Conservation (phyloP, 2,329 filamentous ascomycete genomes). For the Colletotrichum musicola region DNA sequence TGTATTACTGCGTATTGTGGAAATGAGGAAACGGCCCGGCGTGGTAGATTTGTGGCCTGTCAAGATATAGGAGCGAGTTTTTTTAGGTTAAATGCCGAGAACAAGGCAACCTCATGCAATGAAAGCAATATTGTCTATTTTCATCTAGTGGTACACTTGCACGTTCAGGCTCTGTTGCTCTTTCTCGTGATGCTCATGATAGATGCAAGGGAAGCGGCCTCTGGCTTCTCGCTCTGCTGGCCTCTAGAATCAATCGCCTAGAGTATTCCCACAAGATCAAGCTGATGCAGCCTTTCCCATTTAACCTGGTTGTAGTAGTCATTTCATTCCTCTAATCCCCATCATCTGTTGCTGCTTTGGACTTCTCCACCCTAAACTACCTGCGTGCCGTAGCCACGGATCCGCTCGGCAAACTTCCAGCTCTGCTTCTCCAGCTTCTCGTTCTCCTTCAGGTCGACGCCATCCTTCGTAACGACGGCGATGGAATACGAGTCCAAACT, state of each 20-base stretch:
- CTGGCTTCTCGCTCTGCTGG: background rate
- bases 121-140: slow-evolving; percentile 38
- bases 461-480: slow-evolving; percentile 88
- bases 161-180: background rate
- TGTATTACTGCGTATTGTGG: slow-evolving; percentile 36
- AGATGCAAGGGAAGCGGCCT: background rate
- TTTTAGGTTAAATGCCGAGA: slow-evolving; percentile 33
- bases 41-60: slow-evolving; percentile 29
- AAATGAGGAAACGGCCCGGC: slow-evolving; percentile 32
- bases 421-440: slow-evolving; percentile 95
- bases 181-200: background rate
- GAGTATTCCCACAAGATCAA: slow-evolving; percentile 7
- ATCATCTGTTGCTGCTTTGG: background rate
- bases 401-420: slow-evolving; percentile 97
- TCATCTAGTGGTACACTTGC: slow-evolving; percentile 24
- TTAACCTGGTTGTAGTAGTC: slow-evolving; percentile 21
- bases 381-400: slow-evolving; percentile 95
- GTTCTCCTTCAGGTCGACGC: slow-evolving; percentile 85
- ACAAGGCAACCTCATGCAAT: slow-evolving; percentile 35
- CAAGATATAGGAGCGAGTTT: slow-evolving; percentile 36
- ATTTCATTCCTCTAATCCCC: slow-evolving; percentile 25
- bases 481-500: slow-evolving; percentile 93
- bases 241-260: slow-evolving; percentile 4
- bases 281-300: slow-evolving; percentile 6
- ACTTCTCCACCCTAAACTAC: slow-evolving; percentile 57